Evolutionary conservation across 2,329 filamentous ascomycete species (phyloP).

Genomic region (Rutstroemia sp.): DNA sequence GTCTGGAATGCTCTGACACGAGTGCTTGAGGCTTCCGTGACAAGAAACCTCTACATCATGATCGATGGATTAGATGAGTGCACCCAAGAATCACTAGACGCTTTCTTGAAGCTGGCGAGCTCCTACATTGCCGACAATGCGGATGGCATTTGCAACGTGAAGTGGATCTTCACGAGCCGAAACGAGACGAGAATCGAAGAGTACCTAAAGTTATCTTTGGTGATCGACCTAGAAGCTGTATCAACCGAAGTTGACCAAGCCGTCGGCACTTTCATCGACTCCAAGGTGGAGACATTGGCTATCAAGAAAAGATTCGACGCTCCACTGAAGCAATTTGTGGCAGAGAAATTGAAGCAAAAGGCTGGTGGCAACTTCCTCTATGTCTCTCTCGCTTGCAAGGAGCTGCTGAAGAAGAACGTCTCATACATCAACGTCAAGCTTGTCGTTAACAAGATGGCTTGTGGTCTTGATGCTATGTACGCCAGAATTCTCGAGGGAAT

Average conservation of each 20-base stretch:
- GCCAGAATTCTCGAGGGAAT: slow-evolving; percentile 5
- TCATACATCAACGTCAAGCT: slow-evolving; percentile 7
- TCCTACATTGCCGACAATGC: slow-evolving; percentile 1
- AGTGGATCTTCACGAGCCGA: slow-evolving; percentile 10
- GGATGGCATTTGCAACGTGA: slow-evolving; percentile 8
- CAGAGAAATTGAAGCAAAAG: slow-evolving; percentile 3
- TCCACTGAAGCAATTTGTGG: slow-evolving; percentile 3
- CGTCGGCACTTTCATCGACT: neutral
- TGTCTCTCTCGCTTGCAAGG: slow-evolving; percentile 8
- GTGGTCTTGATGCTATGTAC: slow-evolving; percentile 6
- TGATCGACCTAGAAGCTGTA: slow-evolving; percentile 3
- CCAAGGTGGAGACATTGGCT: slow-evolving; percentile 1
- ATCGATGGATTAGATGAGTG: slow-evolving; percentile 11
- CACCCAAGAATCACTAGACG: slow-evolving; percentile 4
- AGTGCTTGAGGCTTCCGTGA: slow-evolving; percentile 1
- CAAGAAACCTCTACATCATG: slow-evolving; percentile 8
- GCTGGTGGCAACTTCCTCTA: slow-evolving; percentile 5
- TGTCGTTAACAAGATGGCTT: slow-evolving; percentile 3
- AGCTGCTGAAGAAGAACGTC: slow-evolving; percentile 5
- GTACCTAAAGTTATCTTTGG: slow-evolving; percentile 4
- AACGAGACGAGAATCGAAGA: slow-evolving; percentile 7
- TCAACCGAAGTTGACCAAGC: neutral
- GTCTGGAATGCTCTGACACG: slow-evolving; percentile 6
- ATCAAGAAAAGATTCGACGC: slow-evolving; percentile 8
- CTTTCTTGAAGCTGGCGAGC: slow-evolving; percentile 4